Evolutionary conservation across 2,329 filamentous ascomycete genomes (phyloP), one percentile per base, ranked within the genome.

Genomic region (Aspergillus aculeatus): DNA sequence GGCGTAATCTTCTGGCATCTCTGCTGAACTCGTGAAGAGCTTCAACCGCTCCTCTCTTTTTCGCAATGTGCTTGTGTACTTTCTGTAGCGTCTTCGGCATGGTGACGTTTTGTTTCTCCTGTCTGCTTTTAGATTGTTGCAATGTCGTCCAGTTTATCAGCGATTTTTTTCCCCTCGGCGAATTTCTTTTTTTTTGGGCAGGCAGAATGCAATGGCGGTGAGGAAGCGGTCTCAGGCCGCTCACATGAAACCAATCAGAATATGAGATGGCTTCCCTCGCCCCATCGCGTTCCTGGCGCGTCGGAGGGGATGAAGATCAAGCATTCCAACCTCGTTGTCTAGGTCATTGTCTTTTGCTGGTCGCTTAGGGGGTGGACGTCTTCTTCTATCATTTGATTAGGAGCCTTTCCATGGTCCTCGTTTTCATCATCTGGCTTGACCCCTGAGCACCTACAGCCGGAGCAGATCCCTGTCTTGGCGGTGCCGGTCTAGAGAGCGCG

Each of bases 11-110:
- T 71, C 89, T 86, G 3, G 92, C 90, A 80, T 98, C 91, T 66
- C 95, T 84, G 62, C 92, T 96, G 74, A 92, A 92, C 76, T 92
- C 89, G 72, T 98, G 94, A 23, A 98, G 83, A 12, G 89, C 83
- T 31, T 88, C 87, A 50, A 91, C 83, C 44, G 87, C 86, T 21
- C 87, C 86, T 66, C 89, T 87, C 83, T 97, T 97, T 81, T 96
- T 96, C 35, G 87, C 81, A 65, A 98, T 94, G 65, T 92, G 87
- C 80, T 98, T 98, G 64, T 90, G 86, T 21, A 95, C 90, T 74
- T 97, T 98, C 64, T 86, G 80, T 6, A 97, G 79, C 49, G 88
- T 86, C 72, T 87, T 89, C 14, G 91, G 85, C 92, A 96, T 96
- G 56, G 31, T 70, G 38, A 44, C n/a, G 16, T 7, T 19, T 44